Base-by-base conservation (phyloP, 306 rosid species). In the Sicyos edulis region DNA sequence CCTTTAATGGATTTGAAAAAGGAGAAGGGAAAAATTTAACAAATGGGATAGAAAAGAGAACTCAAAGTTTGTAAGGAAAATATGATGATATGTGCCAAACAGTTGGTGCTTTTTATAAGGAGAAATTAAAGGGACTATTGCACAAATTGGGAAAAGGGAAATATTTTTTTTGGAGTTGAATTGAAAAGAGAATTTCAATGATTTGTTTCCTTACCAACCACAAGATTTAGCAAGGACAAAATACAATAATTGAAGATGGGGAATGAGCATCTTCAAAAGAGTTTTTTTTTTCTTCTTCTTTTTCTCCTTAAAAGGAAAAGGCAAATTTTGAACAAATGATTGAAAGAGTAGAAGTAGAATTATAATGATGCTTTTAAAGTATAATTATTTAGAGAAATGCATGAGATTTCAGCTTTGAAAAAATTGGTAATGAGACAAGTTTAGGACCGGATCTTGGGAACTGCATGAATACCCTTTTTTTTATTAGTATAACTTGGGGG, bases 141-240 rank as follows among this genome's bases (percentile, higher is more conserved):
- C 15, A 14, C 77, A 62, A 54, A 21, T 74, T 74, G 71, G 52
- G 54, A 12, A 57, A 37, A 14, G 54, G 50, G 53, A 72, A 11
- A 19, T n/a, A n/a, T n/a, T n/a, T 21, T 10, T 72, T 71, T 20
- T n/a, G 42, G 1, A 14, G 14, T 44, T 54, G 42, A 57, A 32
- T 32, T 32, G 37, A 37, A 37, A 42, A 19, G 2, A 51, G 76
- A 58, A 73, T 58, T 24, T 21, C 2, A 55, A 73, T 73, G 76
- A 73, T 68, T 68, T 68, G 72, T 49, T 2, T 49, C 21, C 22
- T 68, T 24, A 22, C 14, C 8, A 49, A 68, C 84, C 26, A 83
- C 72, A 12, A 83, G 84, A 49, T 47, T 13, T 45, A 47, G 56
- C 24, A 8, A 47, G 56, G 72, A 67, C 72, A 67, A 47, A 67